Percentiles rank a stretch among this genome's conserved stretches.
Conservation (phyloP, 2,329 filamentous ascomycete genomes). For the Neonectria coccinea region DNA sequence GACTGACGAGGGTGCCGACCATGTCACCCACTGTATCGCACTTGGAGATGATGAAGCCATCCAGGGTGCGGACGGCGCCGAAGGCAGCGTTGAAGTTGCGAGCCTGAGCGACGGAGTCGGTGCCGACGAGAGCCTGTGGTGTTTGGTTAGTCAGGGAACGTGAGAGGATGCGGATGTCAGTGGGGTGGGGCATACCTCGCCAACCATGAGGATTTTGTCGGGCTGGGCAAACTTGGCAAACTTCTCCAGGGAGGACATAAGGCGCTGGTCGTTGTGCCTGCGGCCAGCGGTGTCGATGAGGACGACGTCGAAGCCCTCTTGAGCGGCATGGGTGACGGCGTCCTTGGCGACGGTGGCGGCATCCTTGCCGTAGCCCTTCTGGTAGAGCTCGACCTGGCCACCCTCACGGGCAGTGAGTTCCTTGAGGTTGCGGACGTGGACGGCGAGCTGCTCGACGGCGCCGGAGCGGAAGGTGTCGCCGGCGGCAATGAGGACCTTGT, state of each 20-base stretch:
- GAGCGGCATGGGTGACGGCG: slow-evolving; percentile 82
- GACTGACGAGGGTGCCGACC: slow-evolving; percentile 94
- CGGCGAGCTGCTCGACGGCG: slow-evolving; percentile 94
- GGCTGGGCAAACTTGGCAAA: slow-evolving; percentile 96
- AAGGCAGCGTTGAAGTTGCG: slow-evolving; percentile 96
- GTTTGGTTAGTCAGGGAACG: slow-evolving; percentile 12
- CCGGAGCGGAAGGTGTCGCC: slow-evolving; percentile 98
- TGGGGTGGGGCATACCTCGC: slow-evolving; percentile 58
- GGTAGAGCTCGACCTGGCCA: slow-evolving; percentile 88
- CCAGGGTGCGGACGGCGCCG: slow-evolving; percentile 81
- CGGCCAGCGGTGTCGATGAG: slow-evolving; percentile 96
- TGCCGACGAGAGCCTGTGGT: slow-evolving; percentile 84
- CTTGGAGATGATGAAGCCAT: slow-evolving; percentile 98
- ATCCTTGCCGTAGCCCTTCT: slow-evolving; percentile 98
- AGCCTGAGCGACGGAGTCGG: slow-evolving; percentile 94
- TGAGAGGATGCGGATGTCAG: not conserved
- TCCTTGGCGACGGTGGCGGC: slow-evolving; percentile 95
- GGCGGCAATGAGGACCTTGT: slow-evolving; percentile 92
- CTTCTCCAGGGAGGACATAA: slow-evolving; percentile 97
- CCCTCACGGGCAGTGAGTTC: slow-evolving; percentile 89
- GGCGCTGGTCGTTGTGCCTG: slow-evolving; percentile 91
- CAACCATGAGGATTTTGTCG: slow-evolving; percentile 98
- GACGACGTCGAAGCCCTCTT: slow-evolving; percentile 88
- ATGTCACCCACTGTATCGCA: slow-evolving; percentile 99
- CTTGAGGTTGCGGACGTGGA: slow-evolving; percentile 93